Evolutionary conservation across 202 grass and related monocot genomes (phyloP), one percentile per base, ranked within the genome.

Genomic region (Setaria viridis): DNA sequence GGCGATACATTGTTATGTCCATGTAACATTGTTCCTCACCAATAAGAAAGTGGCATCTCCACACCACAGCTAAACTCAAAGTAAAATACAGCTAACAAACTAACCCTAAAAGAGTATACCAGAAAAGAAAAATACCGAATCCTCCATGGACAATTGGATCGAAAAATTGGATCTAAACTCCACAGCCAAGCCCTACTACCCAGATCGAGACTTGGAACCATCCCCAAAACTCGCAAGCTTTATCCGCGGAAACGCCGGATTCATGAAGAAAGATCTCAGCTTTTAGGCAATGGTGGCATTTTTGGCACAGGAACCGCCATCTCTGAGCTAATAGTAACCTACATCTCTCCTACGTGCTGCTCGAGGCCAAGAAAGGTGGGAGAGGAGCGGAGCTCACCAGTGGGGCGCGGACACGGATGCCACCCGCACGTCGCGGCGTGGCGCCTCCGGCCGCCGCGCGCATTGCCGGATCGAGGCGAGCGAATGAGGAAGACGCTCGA

Each of bases 371-470:
- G 50, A 30, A 76, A 59, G 17, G 12, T 6, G 5, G 39, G 56
- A 34, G 30, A 2, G 9, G 69, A 80, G 62, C 53, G 1, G 57
- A 82, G 50, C 75, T 68, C 62, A 89, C 87, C 87, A 80, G 76
- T 21, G 81, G 87, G 37, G 77, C 87, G 3, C 76, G 82, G 49
- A 89, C 48, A 29, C 69, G 76, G 76, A 89, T 84, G 35, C 76
- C 62, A 60, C 47, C 77, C 15, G 77, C 21, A 2, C 69, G 85
- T 16, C 57, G 35, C 21, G 70, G 70, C 70, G 59, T 37, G 25
- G 29, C 37, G 5, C 49, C 78, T 67, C 78, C 77, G 70, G 70
- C 29, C 29, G 68, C 69, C 29, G 70, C 46, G 32, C 72, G 77
- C 85, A 81, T 81, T 56, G 58, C 70, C 59, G 85, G 77, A 81